Conservation (phyloP, 2,329 filamentous ascomycete species). For the Beauveria rudraprayagi region DNA sequence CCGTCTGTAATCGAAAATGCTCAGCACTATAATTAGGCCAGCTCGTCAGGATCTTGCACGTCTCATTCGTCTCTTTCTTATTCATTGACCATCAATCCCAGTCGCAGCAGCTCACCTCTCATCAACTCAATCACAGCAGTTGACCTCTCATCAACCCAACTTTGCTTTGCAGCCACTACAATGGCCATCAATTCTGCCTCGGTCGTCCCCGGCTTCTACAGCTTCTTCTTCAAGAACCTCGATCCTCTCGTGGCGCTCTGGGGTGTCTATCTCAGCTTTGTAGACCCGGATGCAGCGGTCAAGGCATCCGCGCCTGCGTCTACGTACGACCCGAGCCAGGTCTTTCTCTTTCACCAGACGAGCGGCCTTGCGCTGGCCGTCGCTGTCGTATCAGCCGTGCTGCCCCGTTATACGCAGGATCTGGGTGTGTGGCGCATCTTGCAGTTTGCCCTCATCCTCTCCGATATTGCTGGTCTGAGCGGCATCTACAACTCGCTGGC, state of each 20-base stretch:
- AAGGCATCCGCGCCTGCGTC: slow-evolving; percentile 12
- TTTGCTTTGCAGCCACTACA: not conserved
- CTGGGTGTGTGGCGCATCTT: slow-evolving; percentile 15
- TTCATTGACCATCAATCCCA: not conserved
- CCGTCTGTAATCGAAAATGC: not conserved
- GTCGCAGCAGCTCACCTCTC: not conserved
- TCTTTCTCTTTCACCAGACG: slow-evolving; percentile 17
- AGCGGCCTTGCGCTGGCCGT: slow-evolving; percentile 16
- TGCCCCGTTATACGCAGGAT: slow-evolving; percentile 16
- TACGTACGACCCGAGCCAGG: slow-evolving; percentile 12
- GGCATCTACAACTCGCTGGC: slow-evolving; percentile 13
- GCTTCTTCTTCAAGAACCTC: slow-evolving; percentile 17
- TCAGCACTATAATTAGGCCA: not conserved
- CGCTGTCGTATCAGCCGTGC: slow-evolving; percentile 13
- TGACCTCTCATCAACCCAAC: not conserved
- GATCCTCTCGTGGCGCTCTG: slow-evolving; percentile 17
- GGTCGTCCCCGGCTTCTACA: slow-evolving; percentile 12
- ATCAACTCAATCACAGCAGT: not conserved
- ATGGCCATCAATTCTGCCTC: slow-evolving; percentile 5
- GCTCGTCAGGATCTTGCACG: not conserved
- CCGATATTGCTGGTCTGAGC: slow-evolving; percentile 16
- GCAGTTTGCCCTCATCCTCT: slow-evolving; percentile 16
- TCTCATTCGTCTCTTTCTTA: not conserved
- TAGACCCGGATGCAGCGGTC: slow-evolving; percentile 12
- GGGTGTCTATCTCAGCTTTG: slow-evolving; percentile 17